Percentiles rank a stretch among this genome's conserved stretches.
These are phyloP conservation scores for Penicillium ucsense DNA, from an alignment of 495 filamentous ascomycete species.

Conservation along the genomic window DNA sequence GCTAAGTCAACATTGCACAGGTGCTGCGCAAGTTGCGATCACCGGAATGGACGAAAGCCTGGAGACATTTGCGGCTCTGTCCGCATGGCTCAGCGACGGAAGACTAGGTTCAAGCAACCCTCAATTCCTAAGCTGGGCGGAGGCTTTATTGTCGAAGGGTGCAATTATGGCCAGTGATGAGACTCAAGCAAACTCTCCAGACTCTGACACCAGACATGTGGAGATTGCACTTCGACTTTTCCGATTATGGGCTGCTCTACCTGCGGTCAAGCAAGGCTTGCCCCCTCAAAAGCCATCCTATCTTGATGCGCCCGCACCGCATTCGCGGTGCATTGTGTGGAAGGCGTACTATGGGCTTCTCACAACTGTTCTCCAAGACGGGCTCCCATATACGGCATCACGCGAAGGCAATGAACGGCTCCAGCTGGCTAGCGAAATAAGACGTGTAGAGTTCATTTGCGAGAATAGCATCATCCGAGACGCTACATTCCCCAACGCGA, in stretches of 20 bases:
- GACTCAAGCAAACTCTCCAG: slow-evolving; percentile 27
- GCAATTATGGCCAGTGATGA: slow-evolving; percentile 55
- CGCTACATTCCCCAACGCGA: slow-evolving; percentile 73
- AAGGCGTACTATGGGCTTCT: slow-evolving; percentile 69
- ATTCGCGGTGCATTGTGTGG: slow-evolving; percentile 45
- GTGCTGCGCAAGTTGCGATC: slow-evolving; percentile 50
- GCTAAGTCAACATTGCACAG: slow-evolving; percentile 18
- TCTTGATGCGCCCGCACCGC: slow-evolving; percentile 10
- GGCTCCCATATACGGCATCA: slow-evolving; percentile 23
- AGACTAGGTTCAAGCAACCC: slow-evolving; percentile 19
- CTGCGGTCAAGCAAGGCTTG: slow-evolving; percentile 27
- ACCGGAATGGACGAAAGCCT: slow-evolving; percentile 46
- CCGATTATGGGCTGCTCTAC: slow-evolving; percentile 33
- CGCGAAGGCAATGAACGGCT: slow-evolving; percentile 37
- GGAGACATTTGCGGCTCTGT: slow-evolving; percentile 50
- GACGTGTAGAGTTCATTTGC: slow-evolving; percentile 62
- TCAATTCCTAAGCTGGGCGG: slow-evolving; percentile 66
- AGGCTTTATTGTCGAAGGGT: slow-evolving; percentile 61
- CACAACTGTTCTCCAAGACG: slow-evolving; percentile 44
- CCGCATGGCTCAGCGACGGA: slow-evolving; percentile 46
- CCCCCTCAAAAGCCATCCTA: slow-evolving; percentile 34
- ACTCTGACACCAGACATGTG: slow-evolving; percentile 18
- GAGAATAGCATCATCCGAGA: slow-evolving; percentile 64
- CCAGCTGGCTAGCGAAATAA: slow-evolving; percentile 62
- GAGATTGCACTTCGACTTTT: slow-evolving; percentile 30